Percentiles rank a stretch among this genome's conserved stretches.
phyloP scores from a whole-genome alignment of 2,329 filamentous ascomycete species.

The Penicillium griseofulvum region DNA sequence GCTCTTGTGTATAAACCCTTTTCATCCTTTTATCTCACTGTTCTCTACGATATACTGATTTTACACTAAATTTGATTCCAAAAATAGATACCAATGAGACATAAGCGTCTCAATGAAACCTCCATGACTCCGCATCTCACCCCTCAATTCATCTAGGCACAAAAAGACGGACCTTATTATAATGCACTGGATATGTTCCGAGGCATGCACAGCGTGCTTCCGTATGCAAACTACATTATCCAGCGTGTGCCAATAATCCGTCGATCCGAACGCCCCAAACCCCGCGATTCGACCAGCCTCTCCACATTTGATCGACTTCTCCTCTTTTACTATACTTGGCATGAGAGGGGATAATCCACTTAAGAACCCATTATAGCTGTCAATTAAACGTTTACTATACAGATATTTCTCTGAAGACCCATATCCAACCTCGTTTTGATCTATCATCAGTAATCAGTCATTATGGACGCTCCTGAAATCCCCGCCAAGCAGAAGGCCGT shows the following conservation, averaged over 20 bases:
- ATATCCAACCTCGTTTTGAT: not conserved
- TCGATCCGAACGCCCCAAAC: not conserved
- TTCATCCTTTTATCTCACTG: not conserved
- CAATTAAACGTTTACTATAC: too few species aligned
- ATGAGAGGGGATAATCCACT: not conserved
- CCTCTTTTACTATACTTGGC: not conserved
- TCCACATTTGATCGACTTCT: not conserved
- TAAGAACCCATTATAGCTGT: not conserved
- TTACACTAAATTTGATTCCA: too few species aligned
- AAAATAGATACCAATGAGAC: too few species aligned
- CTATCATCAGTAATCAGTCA: constrained; percentile 7
- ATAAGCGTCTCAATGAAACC: not conserved
- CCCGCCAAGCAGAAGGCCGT: constrained; percentile 62
- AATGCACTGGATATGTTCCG: not conserved
- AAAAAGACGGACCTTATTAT: not conserved
- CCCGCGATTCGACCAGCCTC: not conserved
- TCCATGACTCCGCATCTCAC: not conserved
- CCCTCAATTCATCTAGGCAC: not conserved
- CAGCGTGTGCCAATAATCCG: not conserved
- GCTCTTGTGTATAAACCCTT: not conserved
- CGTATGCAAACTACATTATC: not conserved
- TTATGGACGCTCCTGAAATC: constrained; percentile 42
- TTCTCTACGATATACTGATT: not conserved
- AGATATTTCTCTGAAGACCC: not conserved
- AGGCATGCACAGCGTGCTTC: not conserved